Evolutionary conservation across 129 eudicot species (phyloP), one percentile per base, ranked within the genome.

Genomic region (Solidago caesia): DNA sequence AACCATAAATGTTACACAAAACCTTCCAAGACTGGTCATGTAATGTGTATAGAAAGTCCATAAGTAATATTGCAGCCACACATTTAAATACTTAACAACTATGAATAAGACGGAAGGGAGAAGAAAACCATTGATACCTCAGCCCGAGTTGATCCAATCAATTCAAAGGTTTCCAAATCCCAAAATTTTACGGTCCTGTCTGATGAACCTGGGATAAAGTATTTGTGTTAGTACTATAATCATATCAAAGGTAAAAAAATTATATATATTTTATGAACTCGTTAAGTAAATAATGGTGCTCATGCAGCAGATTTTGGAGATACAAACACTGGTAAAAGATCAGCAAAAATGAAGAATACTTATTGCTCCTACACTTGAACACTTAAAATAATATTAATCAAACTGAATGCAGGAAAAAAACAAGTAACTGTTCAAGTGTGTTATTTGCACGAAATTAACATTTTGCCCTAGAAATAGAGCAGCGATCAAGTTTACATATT

Each of bases 91-190:
- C 16, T 51, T 51, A 21, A 15, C 57, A 56, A 13, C 39, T 49
- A 73, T 58, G n/a, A 51, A 33, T 41, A 27, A 39, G 15, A 58
- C 64, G 42, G 46, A 29, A 8, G 41, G 71, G 75, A 26, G 70
- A 11, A 66, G 62, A 72, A 41, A 62, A 61, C 65, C 27, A 43
- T 8, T 59, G 53, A 41, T 81, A 94, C 98, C 96, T 94, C 97
- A 29, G 91, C 83, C 68, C 83, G 84, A 66, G 94, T 80, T 76
- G 99, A 91, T 77, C 99, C 99, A 76, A 91, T 94, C 85, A 94
- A 84, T 74, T 94, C 99, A 85, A 94, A 94, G 74, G 96, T 94
- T 82, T 94, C 99, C 78, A 94, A 81, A 73, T 94, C 99, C 97
- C 97, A 94, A 77, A 88, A 94, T 56, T 91, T 90, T 16, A 90